These are phyloP conservation scores for Anastatica hierochuntica DNA, from an alignment of 345 rosid genomes.

Conservation along the genomic window DNA sequence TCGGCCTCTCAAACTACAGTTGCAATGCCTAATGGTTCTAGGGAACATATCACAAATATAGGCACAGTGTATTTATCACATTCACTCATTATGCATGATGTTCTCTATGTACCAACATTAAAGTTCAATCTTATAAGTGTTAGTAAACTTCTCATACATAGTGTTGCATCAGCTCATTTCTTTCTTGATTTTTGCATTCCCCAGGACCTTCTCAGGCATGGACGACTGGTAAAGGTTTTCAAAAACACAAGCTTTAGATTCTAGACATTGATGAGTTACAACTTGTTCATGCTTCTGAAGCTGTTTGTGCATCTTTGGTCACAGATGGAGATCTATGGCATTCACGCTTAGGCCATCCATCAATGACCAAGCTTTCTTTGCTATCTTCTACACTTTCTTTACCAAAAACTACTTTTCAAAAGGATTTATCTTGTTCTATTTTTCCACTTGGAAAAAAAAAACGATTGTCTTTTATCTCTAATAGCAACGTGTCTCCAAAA, in stretches of 20 bases:
- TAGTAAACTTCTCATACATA: not conserved
- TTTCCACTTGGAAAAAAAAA: not conserved
- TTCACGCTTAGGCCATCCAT: not conserved
- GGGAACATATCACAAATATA: not conserved
- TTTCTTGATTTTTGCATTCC: not conserved
- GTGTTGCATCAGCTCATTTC: not conserved
- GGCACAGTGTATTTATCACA: not conserved
- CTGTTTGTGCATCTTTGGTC: not conserved
- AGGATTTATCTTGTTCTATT: not conserved
- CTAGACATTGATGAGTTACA: no score
- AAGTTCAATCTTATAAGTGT: not conserved
- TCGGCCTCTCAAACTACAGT: not conserved
- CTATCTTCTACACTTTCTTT: not conserved
- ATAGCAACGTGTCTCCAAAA: not conserved
- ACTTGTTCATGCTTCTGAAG: not conserved
- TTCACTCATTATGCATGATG: not conserved
- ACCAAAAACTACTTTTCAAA: not conserved
- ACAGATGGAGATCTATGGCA: not conserved
- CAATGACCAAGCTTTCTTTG: fast-evolving
- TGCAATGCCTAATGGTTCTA: not conserved
- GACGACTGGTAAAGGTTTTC: not conserved
- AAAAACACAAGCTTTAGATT: not conserved
- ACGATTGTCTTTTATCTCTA: not conserved
- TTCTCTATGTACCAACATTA: not conserved
- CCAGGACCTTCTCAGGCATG: not conserved